Base-by-base conservation (phyloP, 1,284 basidiomycete species). In the Malassezia globosa region DNA sequence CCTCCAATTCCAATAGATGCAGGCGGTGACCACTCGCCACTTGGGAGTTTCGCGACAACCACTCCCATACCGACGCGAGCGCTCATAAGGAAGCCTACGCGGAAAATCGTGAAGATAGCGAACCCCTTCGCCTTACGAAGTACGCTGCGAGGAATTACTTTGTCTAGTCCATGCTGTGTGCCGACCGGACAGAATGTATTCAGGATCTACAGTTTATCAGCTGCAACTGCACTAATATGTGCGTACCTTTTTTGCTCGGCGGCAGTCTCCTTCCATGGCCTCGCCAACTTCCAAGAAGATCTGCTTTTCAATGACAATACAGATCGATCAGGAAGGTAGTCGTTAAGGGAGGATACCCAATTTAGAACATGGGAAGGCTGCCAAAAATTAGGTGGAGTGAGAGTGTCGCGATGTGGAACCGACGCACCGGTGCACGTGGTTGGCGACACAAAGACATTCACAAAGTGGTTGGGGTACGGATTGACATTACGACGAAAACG, bases 21-120 rank as follows among this genome's bases (percentile, higher is more conserved):
- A 3, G 92, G 90, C 22, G 89, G 82, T 37, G 86, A 88, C 88
- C 89, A 96, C 37, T 80, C 85, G 58, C 89, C 92, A 73, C 94
- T 80, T 2, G 81, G 77, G 14, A 88, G 76, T 55, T 77, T 81
- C 4, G 88, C 89, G 39, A 97, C 89, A 22, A 96, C 94, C 10
- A 97, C 75, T 1, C 92, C 92, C 24, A 82, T 83, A 5, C 92
- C 92, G 18, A 83, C 94, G 44, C 79, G 69, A 1, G 77, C 79
- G 8, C 75, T 76, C 54, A 80, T 74, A 2, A 80, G 59, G 65
- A 80, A 80, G 5, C 79, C 79, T 33, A 75, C 72, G 51, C 73
- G 73, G 42, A 66, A 65, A 31, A 73, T 66, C 13, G 65, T 60
- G 48, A 68, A 65, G 14, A 88, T 84, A 34, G 84, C 84, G 62